Percentiles rank a stretch among this genome's conserved stretches.
Evolutionary conservation across 805 yeast genomes (phyloP).

Genomic region (Metschnikowia gelsemii): DNA sequence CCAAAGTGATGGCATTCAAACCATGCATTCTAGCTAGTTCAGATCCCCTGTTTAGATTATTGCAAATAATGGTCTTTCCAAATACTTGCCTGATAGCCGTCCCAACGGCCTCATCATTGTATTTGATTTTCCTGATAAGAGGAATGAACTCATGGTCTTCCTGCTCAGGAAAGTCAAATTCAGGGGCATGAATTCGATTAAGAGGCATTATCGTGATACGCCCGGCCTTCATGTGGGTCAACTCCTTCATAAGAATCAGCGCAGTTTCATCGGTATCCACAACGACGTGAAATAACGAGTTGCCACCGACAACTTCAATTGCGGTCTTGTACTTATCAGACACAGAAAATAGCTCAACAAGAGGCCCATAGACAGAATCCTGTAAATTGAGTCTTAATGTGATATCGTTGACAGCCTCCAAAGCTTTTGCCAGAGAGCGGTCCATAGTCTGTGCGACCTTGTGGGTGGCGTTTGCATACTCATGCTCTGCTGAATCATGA

Average conservation of each 20-base stretch:
- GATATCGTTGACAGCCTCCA: slow-evolving; percentile 66
- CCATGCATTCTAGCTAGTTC: slow-evolving; percentile 60
- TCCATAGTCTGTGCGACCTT: slow-evolving; percentile 72
- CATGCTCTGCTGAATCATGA: slow-evolving; percentile 53
- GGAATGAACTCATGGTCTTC: slow-evolving; percentile 66
- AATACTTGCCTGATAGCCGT: slow-evolving; percentile 78
- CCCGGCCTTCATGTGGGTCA: slow-evolving; percentile 68
- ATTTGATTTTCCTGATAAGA: slow-evolving; percentile 69
- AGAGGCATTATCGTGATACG: slow-evolving; percentile 90
- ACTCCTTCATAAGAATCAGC: slow-evolving; percentile 69
- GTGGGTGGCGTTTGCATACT: slow-evolving; percentile 57
- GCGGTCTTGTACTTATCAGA: slow-evolving; percentile 82
- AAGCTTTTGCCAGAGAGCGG: slow-evolving; percentile 64
- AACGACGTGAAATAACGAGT: slow-evolving; percentile 79
- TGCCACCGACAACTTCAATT: slow-evolving; percentile 87
- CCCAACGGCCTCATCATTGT: slow-evolving; percentile 49
- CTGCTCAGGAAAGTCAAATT: slow-evolving; percentile 57
- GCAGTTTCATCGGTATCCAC: slow-evolving; percentile 90
- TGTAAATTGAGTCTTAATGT: slow-evolving; percentile 55
- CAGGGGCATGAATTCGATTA: slow-evolving; percentile 54
- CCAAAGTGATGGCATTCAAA: slow-evolving; percentile 79
- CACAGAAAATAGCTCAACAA: slow-evolving; percentile 80
- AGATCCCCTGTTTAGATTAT: slow-evolving; percentile 64
- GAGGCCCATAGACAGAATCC: slow-evolving; percentile 69
- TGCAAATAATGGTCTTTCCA: slow-evolving; percentile 76